Percentiles rank a stretch among this genome's conserved stretches.
Evolutionary conservation across 176 grass and related monocot species (phyloP).

Genomic region (Oryza meyeriana): DNA sequence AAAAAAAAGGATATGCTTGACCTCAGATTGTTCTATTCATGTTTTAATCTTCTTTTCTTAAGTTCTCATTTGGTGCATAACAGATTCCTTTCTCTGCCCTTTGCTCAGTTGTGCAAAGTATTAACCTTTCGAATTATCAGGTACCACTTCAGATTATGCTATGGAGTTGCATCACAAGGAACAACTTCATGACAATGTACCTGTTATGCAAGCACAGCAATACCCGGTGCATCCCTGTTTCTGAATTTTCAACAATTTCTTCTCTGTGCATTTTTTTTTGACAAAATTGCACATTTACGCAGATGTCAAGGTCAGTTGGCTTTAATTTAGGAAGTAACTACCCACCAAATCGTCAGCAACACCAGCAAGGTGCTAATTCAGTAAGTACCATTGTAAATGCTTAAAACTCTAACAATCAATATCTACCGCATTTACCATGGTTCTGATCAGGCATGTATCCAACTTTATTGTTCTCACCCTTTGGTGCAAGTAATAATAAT

Average conservation of each 20-base stretch:
- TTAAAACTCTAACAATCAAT: conserved; percentile 41
- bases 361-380: conserved; percentile 70
- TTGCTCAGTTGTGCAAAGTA: not conserved
- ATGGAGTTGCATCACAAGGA: conserved; percentile 98
- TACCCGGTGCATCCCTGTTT: conserved; percentile 65
- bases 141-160: conserved; percentile 73
- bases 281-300: conserved; percentile 29
- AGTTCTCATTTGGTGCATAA: not conserved
- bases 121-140: conserved; percentile 42
- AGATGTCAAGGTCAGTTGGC: conserved; percentile 89
- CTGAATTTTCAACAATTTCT: conserved; percentile 24
- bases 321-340: conserved; percentile 83
- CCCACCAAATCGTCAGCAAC: conserved; percentile 73
- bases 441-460: conserved; percentile 44
- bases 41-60: not conserved
- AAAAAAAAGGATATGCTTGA: not conserved
- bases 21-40: conserved; percentile 6
- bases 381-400: conserved; percentile 52
- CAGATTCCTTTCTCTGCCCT: not conserved
- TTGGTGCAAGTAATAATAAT: conserved; percentile 32
- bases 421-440: conserved; percentile 41
- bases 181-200: conserved; percentile 87
- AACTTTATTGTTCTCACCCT: not conserved
- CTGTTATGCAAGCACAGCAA: conserved; percentile 79
- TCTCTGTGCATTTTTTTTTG: conserved; percentile 27